Base-by-base conservation (phyloP, 1,284 basidiomycete species). In the Sporisorium exsertum region DNA sequence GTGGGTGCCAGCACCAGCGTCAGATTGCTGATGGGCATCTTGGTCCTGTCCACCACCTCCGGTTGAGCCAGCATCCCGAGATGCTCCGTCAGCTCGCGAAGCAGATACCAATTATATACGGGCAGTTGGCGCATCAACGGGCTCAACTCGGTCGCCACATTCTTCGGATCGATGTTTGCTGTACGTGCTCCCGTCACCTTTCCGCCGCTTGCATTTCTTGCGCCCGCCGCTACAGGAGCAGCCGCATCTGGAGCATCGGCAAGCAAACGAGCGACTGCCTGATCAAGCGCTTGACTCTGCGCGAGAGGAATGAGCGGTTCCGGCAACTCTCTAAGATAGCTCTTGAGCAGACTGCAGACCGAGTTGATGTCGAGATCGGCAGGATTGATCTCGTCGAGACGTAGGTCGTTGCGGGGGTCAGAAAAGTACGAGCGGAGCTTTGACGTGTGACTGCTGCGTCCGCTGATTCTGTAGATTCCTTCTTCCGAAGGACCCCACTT, bases 301-400 rank as follows among this genome's bases (percentile, higher is more conserved):
- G 54, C 51, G 2, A 50, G 15, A 9, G 81, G 70, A 12, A 83
- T 64, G 16, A 84, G 57, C 16, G 70, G 54, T 24, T 80, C 78
- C 2, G 83, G 83, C 20, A 84, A 61, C 57, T 82, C 83, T 16
- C 83, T 61, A 32, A 84, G 65, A 61, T 83, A 84, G 58, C 67
- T 68, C 66, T 84, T 84, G 49, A 84, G 69, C 50, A 83, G 50
- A 55, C 79, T 81, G 77, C 82, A 84, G 20, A 84, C 83, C 37
- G 78, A 79, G 58, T 84, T 82, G 53, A 84, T 75, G 66, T 84
- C 83, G 18, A 84, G 62, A 40, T 84, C 83, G 10, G 79, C 82
- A 0, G 83, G 83, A 13, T 65, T 65, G 58, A 84, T 78, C 52
- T 79, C 72, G 37, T 64, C 64, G 16, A 84, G 66, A 12, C 56